Evolutionary conservation across 805 yeast genomes (phyloP).

Genomic region (Myxozyma melibiosi): DNA sequence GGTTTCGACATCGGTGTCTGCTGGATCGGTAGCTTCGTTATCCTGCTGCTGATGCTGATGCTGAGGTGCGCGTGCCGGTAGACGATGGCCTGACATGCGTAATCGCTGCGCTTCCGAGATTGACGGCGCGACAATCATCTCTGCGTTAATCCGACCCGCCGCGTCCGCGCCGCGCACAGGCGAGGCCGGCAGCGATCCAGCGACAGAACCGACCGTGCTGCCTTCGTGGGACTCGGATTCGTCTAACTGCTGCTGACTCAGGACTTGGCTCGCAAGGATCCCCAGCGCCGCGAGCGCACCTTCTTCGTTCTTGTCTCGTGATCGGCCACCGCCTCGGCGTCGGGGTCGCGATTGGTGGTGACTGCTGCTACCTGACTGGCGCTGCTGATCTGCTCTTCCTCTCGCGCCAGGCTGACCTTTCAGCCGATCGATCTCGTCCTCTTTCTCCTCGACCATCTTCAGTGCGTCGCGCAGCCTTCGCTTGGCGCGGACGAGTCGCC

Average conservation of each 20-base stretch:
- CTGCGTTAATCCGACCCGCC: not conserved
- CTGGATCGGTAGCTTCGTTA: not conserved
- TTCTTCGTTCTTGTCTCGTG: slow-evolving; percentile 21
- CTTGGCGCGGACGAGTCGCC: slow-evolving; percentile 48
- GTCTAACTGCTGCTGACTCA: slow-evolving; percentile 26
- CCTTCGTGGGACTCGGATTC: slow-evolving; percentile 2
- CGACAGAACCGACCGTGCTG: not conserved
- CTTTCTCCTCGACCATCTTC: slow-evolving; percentile 48
- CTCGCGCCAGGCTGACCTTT: slow-evolving; percentile 41
- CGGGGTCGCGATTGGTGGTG: slow-evolving; percentile 1
- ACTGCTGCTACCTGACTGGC: slow-evolving; percentile 16
- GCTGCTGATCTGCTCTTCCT: too few species aligned
- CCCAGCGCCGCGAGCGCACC: slow-evolving; percentile 55
- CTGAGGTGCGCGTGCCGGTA: not conserved
- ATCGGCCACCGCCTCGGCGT: slow-evolving; percentile 19
- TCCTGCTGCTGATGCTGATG: not conserved
- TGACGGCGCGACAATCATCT: not conserved
- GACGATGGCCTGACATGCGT: slow-evolving; percentile 3
- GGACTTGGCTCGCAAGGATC: slow-evolving; percentile 53
- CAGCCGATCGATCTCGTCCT: slow-evolving; percentile 49
- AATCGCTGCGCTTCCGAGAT: slow-evolving; percentile 5
- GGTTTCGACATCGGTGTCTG: slow-evolving; percentile 8
- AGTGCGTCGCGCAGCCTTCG: slow-evolving; percentile 51
- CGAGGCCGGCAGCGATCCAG: slow-evolving; percentile 7
- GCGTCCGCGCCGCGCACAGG: not conserved